phyloP scores from a whole-genome alignment of 768 basidiomycete species.

The Lentinula sp. region DNA sequence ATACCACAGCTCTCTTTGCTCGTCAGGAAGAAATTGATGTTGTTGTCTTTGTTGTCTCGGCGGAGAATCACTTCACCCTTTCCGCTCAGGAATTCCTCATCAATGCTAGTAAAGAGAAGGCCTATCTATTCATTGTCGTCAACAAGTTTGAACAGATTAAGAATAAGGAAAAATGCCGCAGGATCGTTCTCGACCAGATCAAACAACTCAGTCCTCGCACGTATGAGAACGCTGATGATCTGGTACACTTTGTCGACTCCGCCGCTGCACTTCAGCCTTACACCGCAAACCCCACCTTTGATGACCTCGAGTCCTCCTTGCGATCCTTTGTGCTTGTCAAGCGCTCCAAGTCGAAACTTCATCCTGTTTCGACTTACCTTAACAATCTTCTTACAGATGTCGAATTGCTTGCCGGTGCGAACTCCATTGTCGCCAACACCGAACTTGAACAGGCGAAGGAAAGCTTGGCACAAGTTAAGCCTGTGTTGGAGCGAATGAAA shows the following conservation, averaged over 20 bases:
- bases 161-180: conserved; percentile 90
- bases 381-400: conserved; percentile 86
- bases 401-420: conserved; percentile 79
- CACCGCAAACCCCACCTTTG: conserved; percentile 66
- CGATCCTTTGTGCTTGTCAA: conserved; percentile 95
- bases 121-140: conserved; percentile 96
- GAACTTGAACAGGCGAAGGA: conserved; percentile 69
- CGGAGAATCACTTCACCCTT: conserved; percentile 97
- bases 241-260: conserved; percentile 98
- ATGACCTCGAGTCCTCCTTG: conserved; percentile 82
- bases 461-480: conserved; percentile 64
- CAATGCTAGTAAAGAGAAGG: conserved; percentile 94
- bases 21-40: conserved; percentile 99
- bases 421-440: conserved; percentile 76
- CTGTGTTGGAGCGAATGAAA: conserved; percentile 87
- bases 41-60: conserved; percentile 94
- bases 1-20: conserved; percentile 93
- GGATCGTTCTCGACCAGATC: conserved; percentile 90
- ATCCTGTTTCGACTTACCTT: conserved; percentile 89
- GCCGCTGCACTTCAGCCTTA: conserved; percentile 64
- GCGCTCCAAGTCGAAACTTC: conserved; percentile 92
- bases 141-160: conserved; percentile 96
- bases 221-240: conserved; percentile 83
- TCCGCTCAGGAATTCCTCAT: conserved; percentile 92
- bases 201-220: conserved; percentile 88